A percentile compares a stretch with the other conserved stretches of the same genome.
These are phyloP conservation scores for Coemansia interrupta DNA, from an alignment of 192 early-diverging fungal species.

Conservation along the genomic window DNA sequence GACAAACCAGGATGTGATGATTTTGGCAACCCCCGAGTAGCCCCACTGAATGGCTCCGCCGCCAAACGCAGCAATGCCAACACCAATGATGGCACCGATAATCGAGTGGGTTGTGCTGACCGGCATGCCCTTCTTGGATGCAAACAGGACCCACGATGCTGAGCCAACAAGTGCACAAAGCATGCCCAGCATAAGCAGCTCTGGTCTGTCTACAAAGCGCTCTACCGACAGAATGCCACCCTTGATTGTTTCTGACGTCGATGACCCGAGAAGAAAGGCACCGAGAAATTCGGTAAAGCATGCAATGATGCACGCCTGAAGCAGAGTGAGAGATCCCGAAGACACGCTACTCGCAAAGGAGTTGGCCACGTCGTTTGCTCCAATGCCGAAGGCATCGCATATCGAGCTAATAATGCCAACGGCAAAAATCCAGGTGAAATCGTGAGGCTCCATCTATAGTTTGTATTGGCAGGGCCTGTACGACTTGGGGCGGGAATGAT, in stretches of 20 bases:
- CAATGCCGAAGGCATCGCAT: conserved; percentile 71
- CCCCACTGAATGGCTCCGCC: conserved; percentile 61
- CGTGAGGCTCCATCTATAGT: conserved; percentile 52
- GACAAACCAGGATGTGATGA: conserved; percentile 75
- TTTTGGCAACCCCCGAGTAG: conserved; percentile 53
- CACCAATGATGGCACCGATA: conserved; percentile 72
- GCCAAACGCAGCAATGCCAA: conserved; percentile 72
- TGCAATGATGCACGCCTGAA: conserved; percentile 73
- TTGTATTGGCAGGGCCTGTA: too few relatives aligned
- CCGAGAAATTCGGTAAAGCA: conserved; percentile 80
- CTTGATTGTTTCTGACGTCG: conserved; percentile 76
- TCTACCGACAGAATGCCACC: conserved; percentile 64
- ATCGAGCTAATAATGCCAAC: conserved; percentile 65
- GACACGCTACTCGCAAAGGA: conserved; percentile 83
- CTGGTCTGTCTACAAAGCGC: conserved; percentile 60
- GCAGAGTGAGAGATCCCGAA: conserved; percentile 71
- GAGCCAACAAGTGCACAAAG: conserved; percentile 76
- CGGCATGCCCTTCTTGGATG: conserved; percentile 63
- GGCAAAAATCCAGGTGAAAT: conserved; percentile 67
- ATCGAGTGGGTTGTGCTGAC: conserved; percentile 82
- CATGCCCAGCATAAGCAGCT: conserved; percentile 79
- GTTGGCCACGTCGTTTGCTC: conserved; percentile 89
- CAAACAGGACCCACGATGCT: conserved; percentile 69
- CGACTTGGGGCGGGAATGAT: too few relatives aligned
- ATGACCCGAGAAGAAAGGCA: conserved; percentile 68